Conservation (phyloP, 768 basidiomycete species). For the Cystoderma amianthinum region DNA sequence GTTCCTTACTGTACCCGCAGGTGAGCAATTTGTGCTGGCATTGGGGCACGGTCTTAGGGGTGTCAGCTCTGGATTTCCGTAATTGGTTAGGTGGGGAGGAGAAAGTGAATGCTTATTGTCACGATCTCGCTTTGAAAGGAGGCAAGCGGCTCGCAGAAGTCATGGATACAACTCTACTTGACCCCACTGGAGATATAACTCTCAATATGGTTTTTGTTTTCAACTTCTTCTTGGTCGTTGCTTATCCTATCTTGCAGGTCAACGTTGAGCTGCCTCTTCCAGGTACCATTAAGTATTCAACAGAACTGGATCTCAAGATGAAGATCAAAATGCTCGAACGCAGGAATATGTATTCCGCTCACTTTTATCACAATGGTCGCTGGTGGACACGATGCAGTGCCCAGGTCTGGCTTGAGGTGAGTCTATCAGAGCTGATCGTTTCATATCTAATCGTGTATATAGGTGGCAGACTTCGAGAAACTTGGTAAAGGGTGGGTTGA, state of each 20-base stretch:
- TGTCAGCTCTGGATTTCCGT: slow-evolving; percentile 68
- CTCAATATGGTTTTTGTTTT: slow-evolving; percentile 61
- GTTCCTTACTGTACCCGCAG: slow-evolving; percentile 42
- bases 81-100: slow-evolving; percentile 76
- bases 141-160: slow-evolving; percentile 56
- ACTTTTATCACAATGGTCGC: slow-evolving; percentile 27
- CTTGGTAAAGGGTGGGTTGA: too few relatives aligned
- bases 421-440: slow-evolving; percentile 2
- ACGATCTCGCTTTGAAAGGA: slow-evolving; percentile 61
- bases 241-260: slow-evolving; percentile 15
- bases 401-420: slow-evolving; percentile 41
- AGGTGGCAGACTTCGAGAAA: too few relatives aligned
- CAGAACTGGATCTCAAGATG: slow-evolving; percentile 16
- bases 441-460: too few relatives aligned
- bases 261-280: slow-evolving; percentile 37
- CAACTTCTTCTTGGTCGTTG: background rate
- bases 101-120: slow-evolving; percentile 70
- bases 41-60: background rate
- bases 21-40: slow-evolving; percentile 5
- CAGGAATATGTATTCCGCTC: slow-evolving; percentile 25
- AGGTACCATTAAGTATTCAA: slow-evolving; percentile 10
- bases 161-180: slow-evolving; percentile 60
- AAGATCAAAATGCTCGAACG: slow-evolving; percentile 22
- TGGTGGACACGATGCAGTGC: slow-evolving; percentile 45
- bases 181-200: slow-evolving; percentile 56